These are phyloP conservation scores for Pseudogymnoascus verrucosus DNA, from an alignment of 2,329 filamentous ascomycete genomes.

Conservation along the genomic window DNA sequence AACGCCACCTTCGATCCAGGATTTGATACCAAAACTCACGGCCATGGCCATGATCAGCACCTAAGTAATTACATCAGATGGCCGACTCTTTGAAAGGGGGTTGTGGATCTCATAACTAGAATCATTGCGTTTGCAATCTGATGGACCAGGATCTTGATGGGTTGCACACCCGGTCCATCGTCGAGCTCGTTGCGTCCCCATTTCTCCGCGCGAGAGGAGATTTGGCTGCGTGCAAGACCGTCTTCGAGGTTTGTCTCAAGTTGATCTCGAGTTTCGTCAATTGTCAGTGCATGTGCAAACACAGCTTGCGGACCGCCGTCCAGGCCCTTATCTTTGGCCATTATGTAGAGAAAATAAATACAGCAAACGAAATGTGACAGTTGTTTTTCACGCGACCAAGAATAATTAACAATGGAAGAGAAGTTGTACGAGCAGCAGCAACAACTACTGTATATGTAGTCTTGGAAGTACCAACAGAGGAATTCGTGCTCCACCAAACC, in stretches of 20 bases:
- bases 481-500: not conserved
- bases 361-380: not conserved
- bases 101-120: conserved; percentile 37
- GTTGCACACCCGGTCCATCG: conserved; percentile 50
- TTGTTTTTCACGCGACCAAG: not conserved
- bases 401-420: not conserved
- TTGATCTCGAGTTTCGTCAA: conserved; percentile 44
- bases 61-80: conserved; percentile 24
- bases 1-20: conserved; percentile 54
- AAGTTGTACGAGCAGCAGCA: not conserved
- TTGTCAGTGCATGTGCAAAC: conserved; percentile 48
- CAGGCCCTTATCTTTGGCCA: not conserved
- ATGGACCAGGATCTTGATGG: conserved; percentile 54
- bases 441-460: not conserved
- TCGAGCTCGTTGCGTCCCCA: conserved; percentile 58
- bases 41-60: conserved; percentile 50
- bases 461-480: not conserved
- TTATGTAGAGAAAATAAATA: not conserved
- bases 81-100: not conserved
- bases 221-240: conserved; percentile 49
- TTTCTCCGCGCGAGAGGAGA: conserved; percentile 43
- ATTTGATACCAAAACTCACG: conserved; percentile 48
- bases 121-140: conserved; percentile 65
- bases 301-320: not conserved
- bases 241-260: conserved; percentile 47